Conservation (phyloP, 768 basidiomycete genomes). For the Glaciozyma martinii region DNA sequence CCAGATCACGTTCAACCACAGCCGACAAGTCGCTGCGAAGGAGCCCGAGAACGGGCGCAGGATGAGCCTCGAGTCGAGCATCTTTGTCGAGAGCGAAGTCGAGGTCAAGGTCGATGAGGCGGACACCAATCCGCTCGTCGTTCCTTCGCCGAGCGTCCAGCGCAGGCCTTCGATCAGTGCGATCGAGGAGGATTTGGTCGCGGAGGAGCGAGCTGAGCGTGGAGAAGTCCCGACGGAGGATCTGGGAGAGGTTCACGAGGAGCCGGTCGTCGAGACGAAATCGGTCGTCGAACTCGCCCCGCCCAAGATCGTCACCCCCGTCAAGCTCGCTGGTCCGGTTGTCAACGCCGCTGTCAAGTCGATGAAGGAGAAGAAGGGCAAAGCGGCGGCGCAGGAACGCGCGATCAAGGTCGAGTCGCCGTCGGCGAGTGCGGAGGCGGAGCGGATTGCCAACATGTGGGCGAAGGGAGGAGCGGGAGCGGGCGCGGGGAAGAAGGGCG, state of each 20-base stretch:
- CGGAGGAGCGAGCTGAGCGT: neutral
- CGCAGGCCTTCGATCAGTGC: neutral
- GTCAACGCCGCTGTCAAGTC: conserved; percentile 9
- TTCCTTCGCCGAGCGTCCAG: neutral
- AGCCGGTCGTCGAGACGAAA: neutral
- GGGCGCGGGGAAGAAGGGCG: neutral
- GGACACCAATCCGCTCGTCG: neutral
- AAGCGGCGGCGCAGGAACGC: neutral
- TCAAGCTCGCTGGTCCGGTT: conserved; percentile 4
- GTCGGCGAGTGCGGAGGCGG: neutral
- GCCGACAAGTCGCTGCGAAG: neutral
- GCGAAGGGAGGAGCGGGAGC: neutral
- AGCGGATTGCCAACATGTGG: neutral
- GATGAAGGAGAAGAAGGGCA: conserved; percentile 11
- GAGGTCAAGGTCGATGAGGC: conserved; percentile 9
- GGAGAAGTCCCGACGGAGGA: no score
- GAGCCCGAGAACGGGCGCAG: conserved; percentile 2
- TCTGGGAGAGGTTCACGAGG: neutral
- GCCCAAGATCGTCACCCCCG: neutral
- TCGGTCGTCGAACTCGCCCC: neutral
- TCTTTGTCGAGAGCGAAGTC: conserved; percentile 17
- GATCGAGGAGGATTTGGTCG: neutral
- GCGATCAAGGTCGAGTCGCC: neutral
- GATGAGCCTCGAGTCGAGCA: conserved; percentile 22
- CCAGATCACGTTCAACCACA: neutral